Evolutionary conservation across 345 rosid genomes (phyloP), one percentile per base, ranked within the genome.

Genomic region (Bruguiera gymnorhiza): DNA sequence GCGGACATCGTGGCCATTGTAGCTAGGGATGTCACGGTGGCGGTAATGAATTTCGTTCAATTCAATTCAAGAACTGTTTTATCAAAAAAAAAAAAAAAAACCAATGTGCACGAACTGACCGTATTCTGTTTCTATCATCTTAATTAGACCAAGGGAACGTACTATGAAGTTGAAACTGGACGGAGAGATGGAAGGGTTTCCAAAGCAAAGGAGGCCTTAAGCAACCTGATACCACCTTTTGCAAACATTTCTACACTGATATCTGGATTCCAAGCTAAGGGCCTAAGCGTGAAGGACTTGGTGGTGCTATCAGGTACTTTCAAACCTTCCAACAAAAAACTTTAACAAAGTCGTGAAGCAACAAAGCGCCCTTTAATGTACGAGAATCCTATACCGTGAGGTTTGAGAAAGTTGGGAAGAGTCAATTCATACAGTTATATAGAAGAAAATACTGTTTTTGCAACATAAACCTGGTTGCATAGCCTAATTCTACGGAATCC

Each of bases 1-100:
- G 81, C 97, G 0, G 97, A 93, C 72, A 76, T 83, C 43, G 1
- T 89, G 50, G 97, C 96, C 30, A 69, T 91, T 53, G 91, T 83
- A 0, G 86, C 90, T 65, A 84, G 97, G 65, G 94, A 90, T 60
- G 82, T 78, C 9, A 71, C 79, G 24, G 81, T 66, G 6, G 81
- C 75, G 74, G 94, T 90, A 81, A 70, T 6, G 53, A 53, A 16
- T 43, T 61, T 24, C 0, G 3, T 21, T 19, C 20, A 13, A 6
- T 31, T 34, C 15, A 8, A 4, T 4, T 36, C 6, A 2, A 27
- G 5, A 66, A 3, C 6, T 30, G 29, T 62, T 19, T 65, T 46
- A 8, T 62, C 46, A 3, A 1, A 9, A 37, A 37, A 8, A 2
- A 1, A 39, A 11, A 39, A 36, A 36, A 8, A 39, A 39, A 11